Conservation (phyloP, 108 stramenopile genomes). For the Mediolabrus comicus region DNA sequence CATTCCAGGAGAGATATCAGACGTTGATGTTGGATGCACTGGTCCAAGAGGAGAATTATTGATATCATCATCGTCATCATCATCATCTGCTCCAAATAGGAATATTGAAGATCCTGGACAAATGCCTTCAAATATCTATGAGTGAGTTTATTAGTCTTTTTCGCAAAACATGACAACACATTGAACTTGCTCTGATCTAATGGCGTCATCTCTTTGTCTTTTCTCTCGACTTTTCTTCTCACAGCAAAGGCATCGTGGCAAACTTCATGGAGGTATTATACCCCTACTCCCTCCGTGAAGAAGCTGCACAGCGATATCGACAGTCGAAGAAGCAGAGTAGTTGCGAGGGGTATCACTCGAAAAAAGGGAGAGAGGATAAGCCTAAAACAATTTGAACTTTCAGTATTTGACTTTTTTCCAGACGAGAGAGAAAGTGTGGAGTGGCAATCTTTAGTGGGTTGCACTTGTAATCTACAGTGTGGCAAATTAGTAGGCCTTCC, state of each 20-base stretch:
- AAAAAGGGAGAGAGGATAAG: background rate
- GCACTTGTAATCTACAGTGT: no score
- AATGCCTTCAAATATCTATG: constrained; percentile 32
- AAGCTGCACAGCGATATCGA: constrained; percentile 31
- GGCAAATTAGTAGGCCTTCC: no score
- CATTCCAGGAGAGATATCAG: constrained; percentile 18
- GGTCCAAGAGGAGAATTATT: constrained; percentile 23
- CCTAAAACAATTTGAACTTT: background rate
- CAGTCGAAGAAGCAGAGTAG: background rate
- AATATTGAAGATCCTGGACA: constrained; percentile 73
- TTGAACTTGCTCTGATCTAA: no score
- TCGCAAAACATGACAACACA: no score
- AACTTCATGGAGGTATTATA: constrained; percentile 80
- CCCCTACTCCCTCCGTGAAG: constrained; percentile 64
- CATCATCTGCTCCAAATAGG: constrained; percentile 13
- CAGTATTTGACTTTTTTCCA: no score
- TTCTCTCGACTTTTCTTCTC: background rate
- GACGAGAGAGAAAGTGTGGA: no score
- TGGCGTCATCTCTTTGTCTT: no score
- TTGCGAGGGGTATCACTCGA: no score
- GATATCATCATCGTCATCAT: background rate
- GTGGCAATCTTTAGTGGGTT: no score
- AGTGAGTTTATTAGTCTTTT: no score
- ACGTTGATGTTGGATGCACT: constrained; percentile 69
- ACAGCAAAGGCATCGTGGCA: constrained; percentile 54